phyloP scores from a whole-genome alignment of 192 early-diverging fungal genomes.

The Chytriomyces confervae region DNA sequence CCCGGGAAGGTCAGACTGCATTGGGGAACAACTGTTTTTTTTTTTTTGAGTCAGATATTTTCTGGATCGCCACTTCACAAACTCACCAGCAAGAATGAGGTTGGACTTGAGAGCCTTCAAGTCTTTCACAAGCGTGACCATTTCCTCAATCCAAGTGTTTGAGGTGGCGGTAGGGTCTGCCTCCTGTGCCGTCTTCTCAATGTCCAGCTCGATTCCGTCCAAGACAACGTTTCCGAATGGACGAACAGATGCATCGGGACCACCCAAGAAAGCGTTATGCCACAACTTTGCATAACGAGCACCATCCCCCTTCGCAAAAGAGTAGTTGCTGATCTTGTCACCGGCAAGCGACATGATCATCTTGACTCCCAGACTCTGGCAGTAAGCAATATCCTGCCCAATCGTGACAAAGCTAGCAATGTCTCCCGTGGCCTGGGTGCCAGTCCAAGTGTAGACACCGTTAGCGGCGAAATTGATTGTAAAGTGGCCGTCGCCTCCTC shows the following conservation, averaged over 20 bases:
- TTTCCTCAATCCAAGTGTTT: slow-evolving; percentile 13
- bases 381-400: slow-evolving; percentile 29
- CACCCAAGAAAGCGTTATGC: slow-evolving; percentile 46
- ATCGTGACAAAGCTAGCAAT: slow-evolving; percentile 25
- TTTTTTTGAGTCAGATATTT: background rate
- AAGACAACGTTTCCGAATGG: slow-evolving; percentile 41
- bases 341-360: slow-evolving; percentile 41
- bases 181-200: slow-evolving; percentile 30
- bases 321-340: slow-evolving; percentile 39
- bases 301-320: slow-evolving; percentile 36
- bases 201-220: slow-evolving; percentile 44
- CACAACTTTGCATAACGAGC: slow-evolving; percentile 31
- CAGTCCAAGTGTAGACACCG: slow-evolving; percentile 32
- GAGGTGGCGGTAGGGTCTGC: background rate
- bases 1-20: slow-evolving; percentile 20
- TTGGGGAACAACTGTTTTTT: slow-evolving; percentile 16
- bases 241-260: slow-evolving; percentile 20
- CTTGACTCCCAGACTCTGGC: slow-evolving; percentile 37
- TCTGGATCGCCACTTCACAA: background rate
- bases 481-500: slow-evolving; percentile 42
- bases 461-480: slow-evolving; percentile 37
- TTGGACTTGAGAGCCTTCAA: background rate
- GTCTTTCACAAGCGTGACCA: slow-evolving; percentile 9
- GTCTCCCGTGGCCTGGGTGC: slow-evolving; percentile 15
- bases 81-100: slow-evolving; percentile 7